Evolutionary conservation across 1,284 basidiomycete species (phyloP).

Genomic region (Porogramme epimiltina): DNA sequence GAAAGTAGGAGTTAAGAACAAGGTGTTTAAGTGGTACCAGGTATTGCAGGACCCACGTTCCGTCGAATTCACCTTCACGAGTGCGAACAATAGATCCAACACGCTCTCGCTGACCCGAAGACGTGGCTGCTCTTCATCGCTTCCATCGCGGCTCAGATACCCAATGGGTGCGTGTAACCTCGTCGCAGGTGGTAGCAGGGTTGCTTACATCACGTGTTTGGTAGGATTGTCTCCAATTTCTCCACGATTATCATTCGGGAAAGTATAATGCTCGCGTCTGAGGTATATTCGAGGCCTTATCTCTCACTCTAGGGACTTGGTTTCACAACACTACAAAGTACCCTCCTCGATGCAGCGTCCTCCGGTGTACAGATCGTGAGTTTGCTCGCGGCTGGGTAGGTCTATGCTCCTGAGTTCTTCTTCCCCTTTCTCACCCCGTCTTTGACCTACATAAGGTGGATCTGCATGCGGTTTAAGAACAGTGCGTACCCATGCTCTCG

Average conservation of each 20-base stretch:
- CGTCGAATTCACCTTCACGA: too few species aligned
- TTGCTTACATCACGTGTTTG: background rate
- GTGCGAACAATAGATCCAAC: conserved; percentile 72
- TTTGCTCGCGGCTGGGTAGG: conserved; percentile 20
- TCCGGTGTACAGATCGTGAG: conserved; percentile 20
- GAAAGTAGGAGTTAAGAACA: conserved; percentile 73
- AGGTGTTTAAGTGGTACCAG: conserved; percentile 76
- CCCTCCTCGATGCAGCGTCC: conserved; percentile 21
- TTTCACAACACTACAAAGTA: conserved; percentile 24
- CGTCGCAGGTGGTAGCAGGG: background rate
- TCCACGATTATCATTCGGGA: conserved; percentile 30
- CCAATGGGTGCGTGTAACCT: conserved; percentile 25
- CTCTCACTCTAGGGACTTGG: conserved; percentile 2
- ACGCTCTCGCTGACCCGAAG: conserved; percentile 69
- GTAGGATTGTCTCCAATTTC: conserved; percentile 21
- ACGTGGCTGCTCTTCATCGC: conserved; percentile 70
- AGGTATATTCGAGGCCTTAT: background rate
- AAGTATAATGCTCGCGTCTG: background rate
- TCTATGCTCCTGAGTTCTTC: background rate
- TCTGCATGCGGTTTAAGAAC: conserved; percentile 24
- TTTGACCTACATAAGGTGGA: conserved; percentile 1
- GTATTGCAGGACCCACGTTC: too few species aligned
- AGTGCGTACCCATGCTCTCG: conserved; percentile 3
- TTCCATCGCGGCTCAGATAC: conserved; percentile 33
- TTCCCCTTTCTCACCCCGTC: too few species aligned